Conservation (phyloP, 495 filamentous ascomycete genomes). For the Aspergillus heteromorphus region DNA sequence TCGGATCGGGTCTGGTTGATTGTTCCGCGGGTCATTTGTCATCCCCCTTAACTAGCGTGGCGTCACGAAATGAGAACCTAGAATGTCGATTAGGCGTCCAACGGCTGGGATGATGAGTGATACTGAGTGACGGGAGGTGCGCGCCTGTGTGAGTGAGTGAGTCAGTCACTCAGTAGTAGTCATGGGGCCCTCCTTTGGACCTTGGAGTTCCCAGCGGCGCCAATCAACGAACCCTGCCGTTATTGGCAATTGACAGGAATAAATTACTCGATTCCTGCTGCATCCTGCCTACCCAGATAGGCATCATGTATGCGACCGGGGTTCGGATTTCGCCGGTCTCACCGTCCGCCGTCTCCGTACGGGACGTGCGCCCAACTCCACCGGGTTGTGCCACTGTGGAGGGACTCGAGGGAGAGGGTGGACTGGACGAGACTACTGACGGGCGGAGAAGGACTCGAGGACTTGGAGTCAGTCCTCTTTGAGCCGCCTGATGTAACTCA, state of each 20-base stretch:
- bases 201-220: not conserved
- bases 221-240: not conserved
- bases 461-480: not conserved
- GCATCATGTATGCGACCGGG: not conserved
- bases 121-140: no score
- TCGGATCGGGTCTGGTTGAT: no score
- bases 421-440: no score
- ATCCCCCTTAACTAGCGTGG: not conserved
- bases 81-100: not conserved
- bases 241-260: not conserved
- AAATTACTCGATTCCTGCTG: not conserved
- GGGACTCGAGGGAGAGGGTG: no score
- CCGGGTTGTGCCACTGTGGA: no score
- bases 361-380: no score
- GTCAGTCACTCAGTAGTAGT: no score
- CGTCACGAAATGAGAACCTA: not conserved
- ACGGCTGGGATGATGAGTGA: no score
- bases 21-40: not conserved
- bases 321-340: conserved; percentile 15
- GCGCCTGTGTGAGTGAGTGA: not conserved
- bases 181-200: not conserved
- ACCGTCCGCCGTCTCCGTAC: not conserved
- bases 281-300: no score
- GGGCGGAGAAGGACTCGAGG: no score
- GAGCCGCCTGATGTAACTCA: not conserved